phyloP scores from a whole-genome alignment of 163 green algal genomes.

The Smithsoniella earleae region DNA sequence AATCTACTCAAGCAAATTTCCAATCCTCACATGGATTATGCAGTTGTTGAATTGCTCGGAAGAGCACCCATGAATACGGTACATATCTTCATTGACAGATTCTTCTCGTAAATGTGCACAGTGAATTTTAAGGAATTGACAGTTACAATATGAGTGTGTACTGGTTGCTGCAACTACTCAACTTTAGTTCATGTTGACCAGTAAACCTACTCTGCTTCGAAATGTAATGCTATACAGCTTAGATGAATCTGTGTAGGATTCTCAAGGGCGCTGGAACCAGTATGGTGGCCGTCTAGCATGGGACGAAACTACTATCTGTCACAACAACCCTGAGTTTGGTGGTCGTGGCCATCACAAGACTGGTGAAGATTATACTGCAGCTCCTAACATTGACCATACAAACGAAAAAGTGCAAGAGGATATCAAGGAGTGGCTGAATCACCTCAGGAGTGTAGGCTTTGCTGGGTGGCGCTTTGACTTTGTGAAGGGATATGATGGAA shows the following conservation, averaged over 20 bases:
- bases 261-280: constrained; percentile 43
- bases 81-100: no score
- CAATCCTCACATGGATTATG: no score
- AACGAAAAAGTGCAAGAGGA: constrained; percentile 51
- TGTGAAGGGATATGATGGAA: constrained; percentile 73
- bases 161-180: no score
- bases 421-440: constrained; percentile 76
- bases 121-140: no score
- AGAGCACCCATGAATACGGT: no score
- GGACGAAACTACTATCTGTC: constrained; percentile 77
- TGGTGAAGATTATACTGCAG: constrained; percentile 72
- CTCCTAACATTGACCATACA: constrained; percentile 86
- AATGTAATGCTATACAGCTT: no score
- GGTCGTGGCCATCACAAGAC: constrained; percentile 68
- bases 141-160: no score
- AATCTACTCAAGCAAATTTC: no score
- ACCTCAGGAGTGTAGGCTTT: constrained; percentile 71
- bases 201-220: no score
- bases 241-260: background rate
- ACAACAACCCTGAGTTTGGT: constrained; percentile 77
- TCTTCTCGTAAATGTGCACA: no score
- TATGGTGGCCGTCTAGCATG: constrained; percentile 87
- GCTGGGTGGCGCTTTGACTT: constrained; percentile 89
- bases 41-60: no score
- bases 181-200: no score